phyloP scores from a whole-genome alignment of 805 yeast genomes.

The Hanseniaspora lachancei region DNA sequence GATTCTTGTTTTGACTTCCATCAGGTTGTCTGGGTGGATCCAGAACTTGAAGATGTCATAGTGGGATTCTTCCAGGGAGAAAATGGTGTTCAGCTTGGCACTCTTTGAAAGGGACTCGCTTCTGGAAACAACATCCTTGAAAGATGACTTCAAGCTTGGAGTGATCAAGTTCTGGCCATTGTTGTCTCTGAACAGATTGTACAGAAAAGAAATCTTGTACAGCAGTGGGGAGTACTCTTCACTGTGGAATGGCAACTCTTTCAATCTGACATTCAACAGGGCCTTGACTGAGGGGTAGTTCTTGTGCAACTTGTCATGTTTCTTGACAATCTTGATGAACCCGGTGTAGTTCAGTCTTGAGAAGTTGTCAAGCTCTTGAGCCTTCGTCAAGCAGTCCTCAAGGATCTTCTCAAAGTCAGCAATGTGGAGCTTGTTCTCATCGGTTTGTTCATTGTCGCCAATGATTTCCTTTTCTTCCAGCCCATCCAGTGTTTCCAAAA shows the following conservation, averaged over 20 bases:
- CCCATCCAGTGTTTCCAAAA: constrained; percentile 49
- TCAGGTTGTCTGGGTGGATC: constrained; percentile 91
- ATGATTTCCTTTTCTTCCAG: constrained; percentile 35
- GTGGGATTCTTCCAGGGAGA: constrained; percentile 26
- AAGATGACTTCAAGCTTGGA: constrained; percentile 18
- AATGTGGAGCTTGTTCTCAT: constrained; percentile 38
- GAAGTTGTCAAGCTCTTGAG: constrained; percentile 80
- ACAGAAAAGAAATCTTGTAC: constrained; percentile 67
- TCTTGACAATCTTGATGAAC: constrained; percentile 83
- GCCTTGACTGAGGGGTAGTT: constrained; percentile 77
- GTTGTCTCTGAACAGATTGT: constrained; percentile 65
- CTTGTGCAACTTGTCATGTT: constrained; percentile 85
- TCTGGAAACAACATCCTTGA: constrained; percentile 22
- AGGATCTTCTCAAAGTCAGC: constrained; percentile 49
- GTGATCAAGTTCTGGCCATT: constrained; percentile 30
- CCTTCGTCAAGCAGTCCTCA: constrained; percentile 59
- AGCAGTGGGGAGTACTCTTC: constrained; percentile 90
- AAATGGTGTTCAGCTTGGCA: constrained; percentile 26
- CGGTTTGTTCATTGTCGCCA: constrained; percentile 32
- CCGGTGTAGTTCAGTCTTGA: constrained; percentile 90
- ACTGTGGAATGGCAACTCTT: constrained; percentile 77
- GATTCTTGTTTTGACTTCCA: constrained; percentile 95
- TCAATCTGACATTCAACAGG: constrained; percentile 71
- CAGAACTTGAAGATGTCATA: constrained; percentile 74
- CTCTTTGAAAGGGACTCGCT: constrained; percentile 28